phyloP scores from a whole-genome alignment of 2,329 filamentous ascomycete genomes.

The Pestalotiopsis fici region DNA sequence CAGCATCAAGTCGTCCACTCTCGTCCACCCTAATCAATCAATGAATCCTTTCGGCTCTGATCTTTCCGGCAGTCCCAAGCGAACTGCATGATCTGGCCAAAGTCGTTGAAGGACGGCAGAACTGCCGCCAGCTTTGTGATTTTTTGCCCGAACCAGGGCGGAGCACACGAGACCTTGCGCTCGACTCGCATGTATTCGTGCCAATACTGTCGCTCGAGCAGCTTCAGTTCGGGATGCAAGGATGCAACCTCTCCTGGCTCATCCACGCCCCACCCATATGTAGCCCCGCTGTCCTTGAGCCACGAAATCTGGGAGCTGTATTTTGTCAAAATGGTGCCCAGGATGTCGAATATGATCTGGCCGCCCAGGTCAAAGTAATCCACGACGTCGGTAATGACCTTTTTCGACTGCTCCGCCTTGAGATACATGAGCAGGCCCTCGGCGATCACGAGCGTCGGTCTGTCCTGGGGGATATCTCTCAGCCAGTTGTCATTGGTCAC shows the following conservation, averaged over 20 bases:
- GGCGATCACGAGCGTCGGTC: conserved; percentile 20
- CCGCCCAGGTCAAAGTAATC: conserved; percentile 2
- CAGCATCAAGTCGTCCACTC: neutral
- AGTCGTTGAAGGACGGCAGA: neutral
- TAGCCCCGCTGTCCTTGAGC: conserved; percentile 6
- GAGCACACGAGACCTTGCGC: neutral
- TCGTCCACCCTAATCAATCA: neutral
- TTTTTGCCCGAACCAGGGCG: neutral
- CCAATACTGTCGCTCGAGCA: neutral
- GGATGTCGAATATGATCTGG: conserved; percentile 4
- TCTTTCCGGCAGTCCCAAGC: neutral
- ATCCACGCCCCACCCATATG: conserved; percentile 2
- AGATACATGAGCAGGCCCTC: conserved; percentile 24
- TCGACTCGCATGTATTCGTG: conserved; percentile 7
- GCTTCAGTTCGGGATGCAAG: conserved; percentile 1
- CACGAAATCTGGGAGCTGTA: conserved; percentile 4
- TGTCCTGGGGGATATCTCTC: conserved; percentile 17
- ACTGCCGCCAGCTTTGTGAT: neutral
- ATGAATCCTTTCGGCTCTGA: neutral
- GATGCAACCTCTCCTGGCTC: neutral
- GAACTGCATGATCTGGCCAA: neutral
- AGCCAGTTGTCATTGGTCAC: conserved; percentile 21
- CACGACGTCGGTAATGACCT: conserved; percentile 1
- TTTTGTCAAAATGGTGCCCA: neutral
- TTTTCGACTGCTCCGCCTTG: conserved; percentile 11